Conservation (phyloP, 139 green algal genomes). For the Chlamydomonas sp. region DNA sequence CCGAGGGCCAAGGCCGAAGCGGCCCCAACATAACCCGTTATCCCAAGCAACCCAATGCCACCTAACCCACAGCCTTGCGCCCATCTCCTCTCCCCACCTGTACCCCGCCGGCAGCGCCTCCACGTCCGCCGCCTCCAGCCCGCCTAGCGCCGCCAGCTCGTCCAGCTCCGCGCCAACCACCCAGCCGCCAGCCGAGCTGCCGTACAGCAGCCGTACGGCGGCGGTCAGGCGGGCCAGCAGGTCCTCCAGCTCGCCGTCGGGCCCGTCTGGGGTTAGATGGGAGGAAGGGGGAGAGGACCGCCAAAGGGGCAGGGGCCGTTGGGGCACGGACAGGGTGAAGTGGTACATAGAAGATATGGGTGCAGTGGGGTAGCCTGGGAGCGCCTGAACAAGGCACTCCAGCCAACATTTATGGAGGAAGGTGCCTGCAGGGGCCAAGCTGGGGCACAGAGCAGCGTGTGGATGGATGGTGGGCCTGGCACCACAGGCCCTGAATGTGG, state of each 20-base stretch:
- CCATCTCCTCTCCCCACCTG: constrained; percentile 9
- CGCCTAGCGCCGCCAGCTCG: constrained; percentile 22
- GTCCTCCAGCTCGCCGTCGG: constrained; percentile 24
- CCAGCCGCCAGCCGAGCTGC: not conserved
- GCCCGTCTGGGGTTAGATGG: not conserved
- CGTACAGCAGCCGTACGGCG: constrained; percentile 36
- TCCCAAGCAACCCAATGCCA: not conserved
- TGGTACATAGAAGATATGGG: not conserved
- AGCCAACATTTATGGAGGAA: too few relatives aligned
- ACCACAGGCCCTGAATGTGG: too few relatives aligned
- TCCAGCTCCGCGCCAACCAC: constrained; percentile 34
- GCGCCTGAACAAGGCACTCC: too few relatives aligned
- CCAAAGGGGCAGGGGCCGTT: not conserved
- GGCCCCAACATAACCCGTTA: not conserved
- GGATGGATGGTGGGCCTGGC: too few relatives aligned
- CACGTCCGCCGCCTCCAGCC: constrained; percentile 22
- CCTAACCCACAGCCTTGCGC: not conserved
- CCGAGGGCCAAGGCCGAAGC: not conserved
- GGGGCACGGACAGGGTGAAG: not conserved
- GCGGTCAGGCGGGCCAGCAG: constrained; percentile 24
- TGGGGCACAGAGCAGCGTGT: too few relatives aligned
- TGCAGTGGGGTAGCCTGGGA: too few relatives aligned
- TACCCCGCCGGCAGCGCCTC: constrained; percentile 28
- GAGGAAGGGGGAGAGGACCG: not conserved
- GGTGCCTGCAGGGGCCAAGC: too few relatives aligned